These are phyloP conservation scores for Syzygium aqueum DNA, from an alignment of 345 rosid genomes.

Conservation along the genomic window DNA sequence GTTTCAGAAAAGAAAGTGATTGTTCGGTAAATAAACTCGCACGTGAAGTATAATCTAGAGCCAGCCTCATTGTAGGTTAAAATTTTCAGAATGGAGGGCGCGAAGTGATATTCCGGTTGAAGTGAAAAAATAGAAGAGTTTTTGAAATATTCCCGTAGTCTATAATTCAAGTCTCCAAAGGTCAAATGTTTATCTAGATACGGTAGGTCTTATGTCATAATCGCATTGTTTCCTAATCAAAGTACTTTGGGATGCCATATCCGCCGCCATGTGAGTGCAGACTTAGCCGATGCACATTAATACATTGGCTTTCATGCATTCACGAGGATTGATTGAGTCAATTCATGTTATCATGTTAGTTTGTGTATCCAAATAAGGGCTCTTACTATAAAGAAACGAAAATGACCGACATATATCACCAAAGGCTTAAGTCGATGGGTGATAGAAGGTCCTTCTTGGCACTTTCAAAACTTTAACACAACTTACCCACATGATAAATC, in stretches of 20 bases:
- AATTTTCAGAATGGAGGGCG: neutral
- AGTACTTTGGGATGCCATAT: neutral
- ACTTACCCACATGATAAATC: neutral
- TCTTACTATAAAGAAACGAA: neutral
- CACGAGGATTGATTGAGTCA: neutral
- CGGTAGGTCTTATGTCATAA: neutral
- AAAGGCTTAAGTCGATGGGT: neutral
- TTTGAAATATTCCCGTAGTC: neutral
- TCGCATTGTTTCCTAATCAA: neutral
- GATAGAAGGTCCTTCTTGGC: neutral
- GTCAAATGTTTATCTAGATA: neutral
- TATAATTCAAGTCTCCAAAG: neutral
- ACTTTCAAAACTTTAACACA: neutral
- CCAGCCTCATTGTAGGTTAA: neutral
- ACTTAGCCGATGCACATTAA: neutral
- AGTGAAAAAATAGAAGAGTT: neutral
- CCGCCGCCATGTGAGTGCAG: neutral
- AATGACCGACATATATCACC: no score
- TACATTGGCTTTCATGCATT: neutral
- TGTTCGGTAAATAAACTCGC: neutral
- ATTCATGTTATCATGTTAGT: neutral
- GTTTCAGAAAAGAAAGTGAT: neutral
- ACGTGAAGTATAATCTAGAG: neutral
- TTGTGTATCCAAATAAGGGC: neutral
- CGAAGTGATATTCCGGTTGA: neutral